These are phyloP conservation scores for Zygotorulaspora danielsina DNA, from an alignment of 805 yeast genomes.

Conservation along the genomic window DNA sequence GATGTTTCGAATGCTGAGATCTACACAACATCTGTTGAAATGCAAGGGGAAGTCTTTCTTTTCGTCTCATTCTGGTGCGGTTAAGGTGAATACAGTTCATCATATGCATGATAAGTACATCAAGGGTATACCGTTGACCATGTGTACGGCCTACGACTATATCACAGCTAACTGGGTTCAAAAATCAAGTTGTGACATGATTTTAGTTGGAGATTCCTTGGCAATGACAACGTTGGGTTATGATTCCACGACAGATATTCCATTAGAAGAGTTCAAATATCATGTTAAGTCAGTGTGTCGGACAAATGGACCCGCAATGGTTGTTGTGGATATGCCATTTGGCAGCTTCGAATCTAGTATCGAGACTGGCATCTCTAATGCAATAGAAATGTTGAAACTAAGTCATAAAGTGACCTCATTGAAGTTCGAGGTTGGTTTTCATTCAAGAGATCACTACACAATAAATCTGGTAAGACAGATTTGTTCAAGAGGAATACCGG, in stretches of 20 bases:
- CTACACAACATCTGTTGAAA: no score
- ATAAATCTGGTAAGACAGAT: slow-evolving; percentile 52
- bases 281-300: slow-evolving; percentile 73
- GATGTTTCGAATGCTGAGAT: no score
- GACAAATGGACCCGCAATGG: slow-evolving; percentile 59
- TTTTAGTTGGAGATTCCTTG: slow-evolving; percentile 85
- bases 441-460: slow-evolving; percentile 40
- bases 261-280: slow-evolving; percentile 73
- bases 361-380: slow-evolving; percentile 67
- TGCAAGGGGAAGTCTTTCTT: slow-evolving; percentile 4
- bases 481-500: slow-evolving; percentile 73
- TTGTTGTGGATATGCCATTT: slow-evolving; percentile 85
- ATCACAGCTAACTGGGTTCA: slow-evolving; percentile 71
- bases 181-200: slow-evolving; percentile 59
- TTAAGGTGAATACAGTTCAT: slow-evolving; percentile 28
- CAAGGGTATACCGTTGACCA: slow-evolving; percentile 41
- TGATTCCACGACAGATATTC: slow-evolving; percentile 66
- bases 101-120: slow-evolving; percentile 37
- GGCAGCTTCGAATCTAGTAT: slow-evolving; percentile 72
- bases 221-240: slow-evolving; percentile 91
- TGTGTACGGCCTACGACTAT: slow-evolving; percentile 85
- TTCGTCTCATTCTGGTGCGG: slow-evolving; percentile 9
- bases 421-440: slow-evolving; percentile 75
- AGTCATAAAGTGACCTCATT: slow-evolving; percentile 28
- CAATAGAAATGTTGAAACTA: slow-evolving; percentile 42